phyloP scores from a whole-genome alignment of 75 land plant species.

The Isoetes taiwanensis region DNA sequence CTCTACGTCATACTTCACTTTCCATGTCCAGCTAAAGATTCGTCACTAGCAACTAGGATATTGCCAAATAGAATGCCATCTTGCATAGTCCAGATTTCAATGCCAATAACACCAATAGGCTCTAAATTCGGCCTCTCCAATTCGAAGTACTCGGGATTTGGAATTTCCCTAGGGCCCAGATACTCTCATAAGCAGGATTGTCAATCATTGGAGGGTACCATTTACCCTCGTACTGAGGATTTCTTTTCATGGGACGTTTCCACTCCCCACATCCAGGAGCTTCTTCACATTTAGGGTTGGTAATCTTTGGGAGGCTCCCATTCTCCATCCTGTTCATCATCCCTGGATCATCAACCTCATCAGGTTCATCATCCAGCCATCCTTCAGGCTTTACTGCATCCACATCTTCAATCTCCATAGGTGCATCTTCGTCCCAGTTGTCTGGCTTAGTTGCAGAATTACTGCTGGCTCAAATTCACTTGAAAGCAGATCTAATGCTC shows the following conservation, averaged over 20 bases:
- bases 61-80: constrained; percentile 93
- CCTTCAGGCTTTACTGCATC: constrained; percentile 76
- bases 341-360: constrained; percentile 81
- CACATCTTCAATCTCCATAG: constrained; percentile 87
- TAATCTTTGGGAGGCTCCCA: constrained; percentile 46
- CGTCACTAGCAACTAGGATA: constrained; percentile 50
- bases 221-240: constrained; percentile 89
- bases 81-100: constrained; percentile 99
- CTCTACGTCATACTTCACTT: constrained; percentile 63
- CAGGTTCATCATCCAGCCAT: constrained; percentile 99
- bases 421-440: constrained; percentile 90
- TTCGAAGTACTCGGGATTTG: constrained; percentile 74
- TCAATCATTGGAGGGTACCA: constrained; percentile 86
- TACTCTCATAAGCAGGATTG: constrained; percentile 84
- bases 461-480: constrained; percentile 80
- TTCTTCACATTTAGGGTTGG: constrained; percentile 67
- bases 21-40: constrained; percentile 62
- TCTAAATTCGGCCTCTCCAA: constrained; percentile 66
- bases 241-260: constrained; percentile 78
- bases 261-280: constrained; percentile 97
- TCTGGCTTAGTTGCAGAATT: constrained; percentile 33
- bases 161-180: constrained; percentile 82
- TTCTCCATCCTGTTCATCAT: constrained; percentile 27
- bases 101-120: constrained; percentile 80
- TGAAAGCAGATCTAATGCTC: constrained; percentile 38